Conservation (phyloP, 2,329 filamentous ascomycete genomes). For the Paracoccidioides lutzii region DNA sequence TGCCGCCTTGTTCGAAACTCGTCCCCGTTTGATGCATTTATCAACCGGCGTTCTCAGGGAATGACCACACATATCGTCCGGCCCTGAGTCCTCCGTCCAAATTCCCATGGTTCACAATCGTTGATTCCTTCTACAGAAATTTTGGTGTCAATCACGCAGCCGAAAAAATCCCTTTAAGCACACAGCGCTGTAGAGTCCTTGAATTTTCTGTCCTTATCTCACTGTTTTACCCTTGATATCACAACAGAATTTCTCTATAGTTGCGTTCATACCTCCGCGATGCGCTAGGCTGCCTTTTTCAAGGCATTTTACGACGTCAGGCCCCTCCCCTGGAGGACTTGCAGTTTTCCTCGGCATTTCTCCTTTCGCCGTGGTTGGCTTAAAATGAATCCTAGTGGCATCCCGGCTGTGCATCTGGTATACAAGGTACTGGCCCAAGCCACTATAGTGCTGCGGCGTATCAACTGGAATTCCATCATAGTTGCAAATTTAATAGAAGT, state of each 20-base stretch:
- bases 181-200: not conserved
- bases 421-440: not conserved
- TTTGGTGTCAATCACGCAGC: not conserved
- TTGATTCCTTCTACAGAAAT: not conserved
- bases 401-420: not conserved
- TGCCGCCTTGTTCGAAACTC: not conserved
- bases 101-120: not conserved
- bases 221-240: not conserved
- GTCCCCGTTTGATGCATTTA: not conserved
- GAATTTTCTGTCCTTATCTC: not conserved
- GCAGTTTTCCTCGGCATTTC: not conserved
- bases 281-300: not conserved
- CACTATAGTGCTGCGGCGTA: not conserved
- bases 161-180: not conserved
- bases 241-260: not conserved
- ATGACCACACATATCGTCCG: not conserved
- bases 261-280: not conserved
- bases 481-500: no score
- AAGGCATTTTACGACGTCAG: not conserved
- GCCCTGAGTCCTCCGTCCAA: not conserved
- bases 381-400: not conserved
- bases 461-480: not conserved
- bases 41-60: not conserved
- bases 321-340: not conserved
- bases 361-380: not conserved